Evolutionary conservation across 495 filamentous ascomycete species (phyloP).

Genomic region (Penicillium paxilli): DNA sequence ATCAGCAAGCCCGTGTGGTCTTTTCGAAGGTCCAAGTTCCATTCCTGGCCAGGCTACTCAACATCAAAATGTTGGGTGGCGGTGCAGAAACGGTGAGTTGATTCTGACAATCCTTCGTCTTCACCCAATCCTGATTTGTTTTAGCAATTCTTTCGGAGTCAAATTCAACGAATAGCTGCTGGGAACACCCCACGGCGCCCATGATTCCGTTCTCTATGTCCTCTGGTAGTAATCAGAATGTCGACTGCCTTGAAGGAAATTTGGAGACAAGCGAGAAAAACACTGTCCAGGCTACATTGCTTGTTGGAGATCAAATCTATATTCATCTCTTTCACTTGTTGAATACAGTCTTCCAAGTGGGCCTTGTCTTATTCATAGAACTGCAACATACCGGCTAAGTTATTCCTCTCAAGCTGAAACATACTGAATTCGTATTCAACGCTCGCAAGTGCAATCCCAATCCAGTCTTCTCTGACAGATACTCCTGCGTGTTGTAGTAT

Average conservation of each 20-base stretch:
- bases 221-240: too few species aligned
- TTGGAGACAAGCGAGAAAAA: too few species aligned
- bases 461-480: background rate
- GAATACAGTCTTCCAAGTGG: background rate
- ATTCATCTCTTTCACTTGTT: background rate
- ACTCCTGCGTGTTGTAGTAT: background rate
- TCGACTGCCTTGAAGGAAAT: too few species aligned
- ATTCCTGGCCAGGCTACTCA: background rate
- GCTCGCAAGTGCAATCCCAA: background rate
- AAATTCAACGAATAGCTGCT: too few species aligned
- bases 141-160: too few species aligned
- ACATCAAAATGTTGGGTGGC: background rate
- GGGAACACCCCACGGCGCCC: too few species aligned
- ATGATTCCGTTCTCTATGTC: too few species aligned
- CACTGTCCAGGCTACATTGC: too few species aligned
- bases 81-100: too few species aligned
- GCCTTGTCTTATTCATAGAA: background rate
- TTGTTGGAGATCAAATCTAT: too few species aligned
- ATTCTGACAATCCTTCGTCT: too few species aligned
- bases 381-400: background rate
- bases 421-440: background rate
- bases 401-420: background rate
- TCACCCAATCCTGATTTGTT: too few species aligned
- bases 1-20: background rate
- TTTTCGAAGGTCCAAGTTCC: conserved; percentile 1